Conservation (phyloP, 176 grass and related monocot species). For the Avena insularis region DNA sequence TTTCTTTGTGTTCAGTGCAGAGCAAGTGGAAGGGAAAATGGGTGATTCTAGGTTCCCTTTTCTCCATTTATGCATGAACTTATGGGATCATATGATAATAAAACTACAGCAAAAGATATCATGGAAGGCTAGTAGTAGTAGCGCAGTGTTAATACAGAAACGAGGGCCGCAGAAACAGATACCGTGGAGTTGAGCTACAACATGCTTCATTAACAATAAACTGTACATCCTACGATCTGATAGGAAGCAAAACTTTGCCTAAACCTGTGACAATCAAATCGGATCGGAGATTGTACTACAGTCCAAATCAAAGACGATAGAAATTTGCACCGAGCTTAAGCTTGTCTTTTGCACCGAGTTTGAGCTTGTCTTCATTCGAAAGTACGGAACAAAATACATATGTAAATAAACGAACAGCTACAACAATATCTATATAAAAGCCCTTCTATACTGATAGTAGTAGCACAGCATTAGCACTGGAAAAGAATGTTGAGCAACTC, state of each 20-base stretch:
- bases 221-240: background rate
- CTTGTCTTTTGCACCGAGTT: no score
- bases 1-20: background rate
- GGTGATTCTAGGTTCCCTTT: background rate
- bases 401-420: conserved; percentile 1
- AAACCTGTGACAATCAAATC: no score
- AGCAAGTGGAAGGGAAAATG: background rate
- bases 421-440: background rate
- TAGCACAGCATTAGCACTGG: background rate
- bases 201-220: background rate
- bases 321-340: background rate
- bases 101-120: background rate
- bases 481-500: background rate
- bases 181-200: background rate
- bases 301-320: background rate
- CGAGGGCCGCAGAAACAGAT: conserved; percentile 55
- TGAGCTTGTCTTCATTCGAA: conserved; percentile 8
- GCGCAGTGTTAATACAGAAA: conserved; percentile 54
- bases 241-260: no score
- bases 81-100: background rate
- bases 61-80: conserved; percentile 32
- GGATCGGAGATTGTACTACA: background rate
- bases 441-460: background rate
- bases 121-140: conserved; percentile 44
- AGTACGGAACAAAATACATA: background rate